A percentile compares a stretch with the other conserved stretches of the same genome.
These are phyloP conservation scores for Didymella glomerata DNA, from an alignment of 2,329 filamentous ascomycete species.

Conservation along the genomic window DNA sequence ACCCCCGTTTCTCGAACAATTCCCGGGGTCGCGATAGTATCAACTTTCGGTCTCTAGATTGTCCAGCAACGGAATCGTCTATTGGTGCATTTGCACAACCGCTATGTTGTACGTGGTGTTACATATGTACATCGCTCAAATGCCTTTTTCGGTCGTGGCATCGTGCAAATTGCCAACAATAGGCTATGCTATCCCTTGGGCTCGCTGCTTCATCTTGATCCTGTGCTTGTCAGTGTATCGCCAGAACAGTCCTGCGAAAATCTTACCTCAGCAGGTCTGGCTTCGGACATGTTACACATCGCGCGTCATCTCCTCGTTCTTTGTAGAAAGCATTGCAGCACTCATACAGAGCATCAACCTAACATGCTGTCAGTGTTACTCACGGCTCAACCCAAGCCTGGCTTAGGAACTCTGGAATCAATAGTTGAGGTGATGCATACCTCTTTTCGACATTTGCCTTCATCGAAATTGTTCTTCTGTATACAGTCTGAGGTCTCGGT, in stretches of 20 bases:
- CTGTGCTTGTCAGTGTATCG: slow-evolving; percentile 41
- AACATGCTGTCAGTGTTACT: neutral
- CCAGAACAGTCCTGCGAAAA: neutral
- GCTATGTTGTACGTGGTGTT: neutral
- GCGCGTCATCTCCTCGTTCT: slow-evolving; percentile 77
- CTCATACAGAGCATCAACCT: slow-evolving; percentile 87
- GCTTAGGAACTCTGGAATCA: neutral
- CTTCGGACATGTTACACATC: slow-evolving; percentile 85
- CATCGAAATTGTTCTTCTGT: slow-evolving; percentile 82
- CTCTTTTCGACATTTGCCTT: slow-evolving; percentile 77
- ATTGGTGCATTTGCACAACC: neutral
- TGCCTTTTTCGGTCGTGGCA: neutral
- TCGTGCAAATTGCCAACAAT: neutral
- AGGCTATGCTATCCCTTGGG: slow-evolving; percentile 49
- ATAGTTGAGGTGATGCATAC: slow-evolving; percentile 34
- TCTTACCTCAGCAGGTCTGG: slow-evolving; percentile 71
- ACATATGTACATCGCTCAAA: neutral
- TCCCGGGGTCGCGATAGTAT: too few species aligned
- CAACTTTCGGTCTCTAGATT: too few species aligned
- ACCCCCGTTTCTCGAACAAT: too few species aligned
- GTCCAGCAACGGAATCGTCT: neutral
- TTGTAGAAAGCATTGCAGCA: slow-evolving; percentile 93
- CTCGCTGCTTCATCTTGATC: slow-evolving; percentile 84
- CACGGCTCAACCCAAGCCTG: neutral
- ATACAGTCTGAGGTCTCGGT: slow-evolving; percentile 72